Evolutionary conservation across 1,284 basidiomycete species (phyloP).

Genomic region (Marasmius tenuissimus): DNA sequence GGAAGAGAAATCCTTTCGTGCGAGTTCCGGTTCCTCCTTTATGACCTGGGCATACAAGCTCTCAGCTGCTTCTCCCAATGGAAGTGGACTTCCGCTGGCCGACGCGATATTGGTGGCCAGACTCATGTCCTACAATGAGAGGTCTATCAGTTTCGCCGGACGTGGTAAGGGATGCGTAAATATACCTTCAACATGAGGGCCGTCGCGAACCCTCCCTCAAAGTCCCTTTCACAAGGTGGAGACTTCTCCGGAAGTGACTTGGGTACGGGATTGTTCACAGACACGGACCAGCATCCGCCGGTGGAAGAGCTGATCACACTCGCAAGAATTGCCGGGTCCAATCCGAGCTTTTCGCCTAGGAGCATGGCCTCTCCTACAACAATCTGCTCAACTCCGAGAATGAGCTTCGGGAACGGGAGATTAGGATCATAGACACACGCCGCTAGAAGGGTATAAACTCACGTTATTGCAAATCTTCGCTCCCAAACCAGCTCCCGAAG

Average conservation of each 20-base stretch:
- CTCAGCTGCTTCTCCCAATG: conserved; percentile 65
- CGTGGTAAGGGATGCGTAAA: conserved; percentile 9
- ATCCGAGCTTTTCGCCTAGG: conserved; percentile 74
- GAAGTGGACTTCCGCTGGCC: conserved; percentile 51
- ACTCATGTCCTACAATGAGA: conserved; percentile 66
- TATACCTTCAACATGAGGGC: conserved; percentile 80
- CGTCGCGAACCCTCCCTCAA: conserved; percentile 85
- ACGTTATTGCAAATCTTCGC: conserved; percentile 90
- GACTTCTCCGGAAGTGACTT: conserved; percentile 68
- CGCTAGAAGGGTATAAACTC: conserved; percentile 11
- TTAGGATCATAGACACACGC: too few species aligned
- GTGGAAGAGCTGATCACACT: conserved; percentile 85
- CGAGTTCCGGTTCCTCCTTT: conserved; percentile 54
- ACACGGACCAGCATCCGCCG: conserved; percentile 81
- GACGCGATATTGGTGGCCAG: conserved; percentile 67
- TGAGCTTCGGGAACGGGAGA: conserved; percentile 40
- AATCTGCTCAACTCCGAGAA: conserved; percentile 77
- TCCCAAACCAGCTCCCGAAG: conserved; percentile 81
- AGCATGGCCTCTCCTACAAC: conserved; percentile 85
- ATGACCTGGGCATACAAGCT: conserved; percentile 59
- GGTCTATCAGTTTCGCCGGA: conserved; percentile 7
- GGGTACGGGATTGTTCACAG: conserved; percentile 87
- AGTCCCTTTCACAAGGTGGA: conserved; percentile 82
- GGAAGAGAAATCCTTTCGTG: conserved; percentile 75
- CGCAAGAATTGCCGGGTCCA: conserved; percentile 74